phyloP scores from a whole-genome alignment of 2,329 filamentous ascomycete genomes.

The Talaromyces sp. region DNA sequence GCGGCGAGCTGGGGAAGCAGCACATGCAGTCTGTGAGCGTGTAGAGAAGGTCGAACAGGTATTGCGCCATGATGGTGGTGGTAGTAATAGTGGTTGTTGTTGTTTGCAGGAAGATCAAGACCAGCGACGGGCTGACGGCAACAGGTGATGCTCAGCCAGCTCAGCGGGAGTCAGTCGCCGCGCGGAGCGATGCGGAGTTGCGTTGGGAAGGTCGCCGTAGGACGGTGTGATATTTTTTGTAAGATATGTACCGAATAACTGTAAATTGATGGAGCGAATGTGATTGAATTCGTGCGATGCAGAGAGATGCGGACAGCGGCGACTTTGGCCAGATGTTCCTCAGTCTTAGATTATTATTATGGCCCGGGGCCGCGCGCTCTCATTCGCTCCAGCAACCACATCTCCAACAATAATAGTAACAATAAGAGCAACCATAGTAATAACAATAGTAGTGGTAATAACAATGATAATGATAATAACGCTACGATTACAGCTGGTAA shows the following conservation, averaged over 20 bases:
- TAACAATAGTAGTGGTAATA: neutral
- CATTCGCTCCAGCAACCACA: neutral
- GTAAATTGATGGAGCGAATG: neutral
- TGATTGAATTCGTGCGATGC: neutral
- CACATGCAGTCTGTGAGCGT: constrained; percentile 92
- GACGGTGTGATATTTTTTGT: neutral
- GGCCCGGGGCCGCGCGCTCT: neutral
- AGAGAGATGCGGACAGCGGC: neutral
- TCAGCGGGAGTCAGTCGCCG: neutral
- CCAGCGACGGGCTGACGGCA: no score
- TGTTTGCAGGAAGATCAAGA: neutral
- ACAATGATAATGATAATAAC: neutral
- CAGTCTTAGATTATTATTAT: neutral
- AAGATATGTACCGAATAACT: neutral
- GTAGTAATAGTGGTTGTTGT: neutral
- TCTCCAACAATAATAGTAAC: neutral
- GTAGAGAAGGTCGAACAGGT: constrained; percentile 83
- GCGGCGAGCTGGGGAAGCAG: constrained; percentile 91
- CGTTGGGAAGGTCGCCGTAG: neutral
- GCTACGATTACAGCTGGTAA: neutral
- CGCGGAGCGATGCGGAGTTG: neutral
- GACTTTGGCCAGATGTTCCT: neutral
- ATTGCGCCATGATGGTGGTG: constrained; percentile 61
- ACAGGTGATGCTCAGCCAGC: no score
- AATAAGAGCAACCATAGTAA: neutral